Conservation (phyloP, 2,329 filamentous ascomycete genomes). For the Fusarium sacchari region DNA sequence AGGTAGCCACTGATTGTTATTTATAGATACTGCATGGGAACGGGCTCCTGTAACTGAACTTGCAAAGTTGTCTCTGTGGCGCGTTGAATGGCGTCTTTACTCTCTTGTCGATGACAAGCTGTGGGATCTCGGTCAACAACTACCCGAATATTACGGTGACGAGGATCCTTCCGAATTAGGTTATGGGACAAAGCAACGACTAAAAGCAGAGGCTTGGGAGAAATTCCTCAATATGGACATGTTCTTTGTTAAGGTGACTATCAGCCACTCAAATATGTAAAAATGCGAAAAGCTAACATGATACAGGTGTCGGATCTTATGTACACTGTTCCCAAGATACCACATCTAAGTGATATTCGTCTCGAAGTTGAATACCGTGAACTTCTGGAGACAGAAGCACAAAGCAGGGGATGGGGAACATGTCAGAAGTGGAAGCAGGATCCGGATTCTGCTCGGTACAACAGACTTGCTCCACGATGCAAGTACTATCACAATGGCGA, state of each 20-base stretch:
- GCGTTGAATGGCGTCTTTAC: conserved; percentile 66
- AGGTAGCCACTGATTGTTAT: conserved; percentile 9
- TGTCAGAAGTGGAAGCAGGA: conserved; percentile 69
- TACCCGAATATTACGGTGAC: conserved; percentile 62
- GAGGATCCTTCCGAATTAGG: conserved; percentile 57
- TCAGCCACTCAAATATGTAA: conserved; percentile 24
- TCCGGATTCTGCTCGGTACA: conserved; percentile 61
- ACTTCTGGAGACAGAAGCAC: conserved; percentile 61
- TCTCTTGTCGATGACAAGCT: conserved; percentile 61
- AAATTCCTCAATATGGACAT: conserved; percentile 68
- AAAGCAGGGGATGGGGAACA: conserved; percentile 54
- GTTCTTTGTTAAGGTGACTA: conserved; percentile 76
- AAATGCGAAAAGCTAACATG: conserved; percentile 12
- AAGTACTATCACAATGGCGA: conserved; percentile 69
- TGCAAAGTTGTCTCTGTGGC: conserved; percentile 70
- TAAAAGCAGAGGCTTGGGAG: conserved; percentile 61
- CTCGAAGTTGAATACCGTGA: conserved; percentile 70
- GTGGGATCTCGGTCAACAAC: conserved; percentile 63
- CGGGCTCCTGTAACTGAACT: conserved; percentile 62
- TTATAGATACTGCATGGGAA: conserved; percentile 68
- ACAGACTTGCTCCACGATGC: conserved; percentile 64
- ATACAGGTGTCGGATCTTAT: conserved; percentile 69
- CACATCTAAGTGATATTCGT: conserved; percentile 66
- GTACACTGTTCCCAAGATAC: conserved; percentile 64
- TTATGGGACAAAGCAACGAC: conserved; percentile 55